These are phyloP conservation scores for Monosporascus sp. DNA, from an alignment of 2,329 filamentous ascomycete genomes.

Conservation along the genomic window DNA sequence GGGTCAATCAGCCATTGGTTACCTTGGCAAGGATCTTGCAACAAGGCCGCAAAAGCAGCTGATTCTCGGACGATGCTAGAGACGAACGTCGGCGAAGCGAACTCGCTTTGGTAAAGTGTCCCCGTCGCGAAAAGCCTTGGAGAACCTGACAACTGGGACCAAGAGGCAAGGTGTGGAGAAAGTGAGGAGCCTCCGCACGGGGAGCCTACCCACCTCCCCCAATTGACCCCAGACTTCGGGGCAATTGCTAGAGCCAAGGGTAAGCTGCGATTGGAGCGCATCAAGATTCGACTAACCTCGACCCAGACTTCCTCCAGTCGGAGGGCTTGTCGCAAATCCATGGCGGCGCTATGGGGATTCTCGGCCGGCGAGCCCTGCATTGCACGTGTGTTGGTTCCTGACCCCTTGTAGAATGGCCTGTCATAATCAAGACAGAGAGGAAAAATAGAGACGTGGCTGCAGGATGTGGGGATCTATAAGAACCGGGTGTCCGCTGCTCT, in stretches of 20 bases:
- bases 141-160: background rate
- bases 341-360: background rate
- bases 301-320: slow-evolving; percentile 19
- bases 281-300: background rate
- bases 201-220: background rate
- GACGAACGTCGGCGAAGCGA: background rate
- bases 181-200: background rate
- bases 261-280: slow-evolving; percentile 18
- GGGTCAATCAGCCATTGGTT: no score
- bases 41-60: no score
- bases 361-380: background rate
- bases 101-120: background rate
- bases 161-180: background rate
- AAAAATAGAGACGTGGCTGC: background rate
- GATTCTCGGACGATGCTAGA: no score
- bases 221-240: background rate
- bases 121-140: background rate
- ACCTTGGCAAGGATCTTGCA: no score
- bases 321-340: background rate
- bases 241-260: background rate
- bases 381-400: background rate
- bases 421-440: slow-evolving; percentile 5
- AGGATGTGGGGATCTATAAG: slow-evolving; percentile 10
- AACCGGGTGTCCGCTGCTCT: slow-evolving; percentile 5
- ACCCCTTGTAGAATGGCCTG: slow-evolving; percentile 1